Evolutionary conservation across 768 basidiomycete species (phyloP).

Genomic region (Termitomyces sp.): DNA sequence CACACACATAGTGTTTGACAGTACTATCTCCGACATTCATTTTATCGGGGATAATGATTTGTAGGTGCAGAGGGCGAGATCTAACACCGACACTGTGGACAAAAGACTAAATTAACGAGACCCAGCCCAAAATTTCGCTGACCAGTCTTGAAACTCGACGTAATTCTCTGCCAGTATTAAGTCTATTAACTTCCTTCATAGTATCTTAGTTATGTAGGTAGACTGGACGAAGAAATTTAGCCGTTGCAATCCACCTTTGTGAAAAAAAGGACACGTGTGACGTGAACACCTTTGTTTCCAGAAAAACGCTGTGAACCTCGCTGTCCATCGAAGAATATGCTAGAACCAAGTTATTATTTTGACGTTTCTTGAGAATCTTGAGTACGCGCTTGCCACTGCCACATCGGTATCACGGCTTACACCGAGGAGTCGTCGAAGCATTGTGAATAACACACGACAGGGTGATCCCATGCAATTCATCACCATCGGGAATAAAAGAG

Average conservation of each 20-base stretch:
- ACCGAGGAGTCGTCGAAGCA: conserved; percentile 1
- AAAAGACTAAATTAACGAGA: neutral
- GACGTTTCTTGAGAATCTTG: too few relatives aligned
- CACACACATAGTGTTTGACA: too few relatives aligned
- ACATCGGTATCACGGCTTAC: neutral
- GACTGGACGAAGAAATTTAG: too few relatives aligned
- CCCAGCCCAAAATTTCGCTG: too few relatives aligned
- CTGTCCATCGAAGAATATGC: too few relatives aligned
- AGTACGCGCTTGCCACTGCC: neutral
- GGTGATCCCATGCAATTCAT: neutral
- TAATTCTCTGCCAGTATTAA: too few relatives aligned
- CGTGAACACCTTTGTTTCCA: too few relatives aligned
- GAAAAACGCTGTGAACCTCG: neutral
- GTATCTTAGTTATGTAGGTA: neutral
- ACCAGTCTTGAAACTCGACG: too few relatives aligned
- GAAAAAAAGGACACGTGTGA: too few relatives aligned
- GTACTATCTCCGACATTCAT: neutral
- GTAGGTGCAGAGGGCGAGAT: neutral
- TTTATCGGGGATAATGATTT: neutral
- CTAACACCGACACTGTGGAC: neutral
- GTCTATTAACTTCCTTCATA: neutral
- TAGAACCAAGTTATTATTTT: too few relatives aligned
- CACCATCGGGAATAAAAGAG: neutral
- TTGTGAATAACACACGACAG: neutral
- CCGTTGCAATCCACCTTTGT: too few relatives aligned